Conservation (phyloP, 1,284 basidiomycete species). For the Coriolopsis trogii region DNA sequence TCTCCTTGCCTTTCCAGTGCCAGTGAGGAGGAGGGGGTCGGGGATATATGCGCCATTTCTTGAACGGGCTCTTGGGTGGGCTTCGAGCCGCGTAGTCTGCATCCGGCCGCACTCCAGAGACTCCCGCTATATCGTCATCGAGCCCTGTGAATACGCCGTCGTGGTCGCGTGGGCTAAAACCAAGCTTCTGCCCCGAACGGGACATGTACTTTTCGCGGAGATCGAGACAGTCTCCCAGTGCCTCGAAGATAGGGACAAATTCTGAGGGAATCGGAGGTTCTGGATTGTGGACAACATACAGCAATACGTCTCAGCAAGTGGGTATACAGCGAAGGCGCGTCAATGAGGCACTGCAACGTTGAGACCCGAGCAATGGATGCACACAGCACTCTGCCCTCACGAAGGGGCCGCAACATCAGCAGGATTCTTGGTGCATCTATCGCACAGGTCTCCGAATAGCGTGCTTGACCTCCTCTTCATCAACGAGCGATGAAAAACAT, state of each 20-base stretch:
- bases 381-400: too few species aligned
- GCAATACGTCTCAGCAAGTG: background rate
- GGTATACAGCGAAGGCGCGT: background rate
- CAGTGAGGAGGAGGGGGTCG: slow-evolving; percentile 91
- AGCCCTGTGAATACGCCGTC: slow-evolving; percentile 76
- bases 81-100: slow-evolving; percentile 37
- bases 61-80: slow-evolving; percentile 38
- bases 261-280: slow-evolving; percentile 54
- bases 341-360: too few species aligned
- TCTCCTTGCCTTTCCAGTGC: slow-evolving; percentile 76
- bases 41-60: slow-evolving; percentile 88
- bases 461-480: too few species aligned
- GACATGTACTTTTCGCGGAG: slow-evolving; percentile 92
- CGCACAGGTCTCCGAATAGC: too few species aligned
- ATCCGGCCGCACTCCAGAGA: slow-evolving; percentile 69
- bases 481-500: slow-evolving; percentile 3
- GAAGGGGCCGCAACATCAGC: too few species aligned
- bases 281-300: slow-evolving; percentile 3
- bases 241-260: slow-evolving; percentile 55
- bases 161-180: slow-evolving; percentile 90
- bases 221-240: slow-evolving; percentile 79
- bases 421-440: too few species aligned
- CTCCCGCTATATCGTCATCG: slow-evolving; percentile 59
- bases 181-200: slow-evolving; percentile 83
- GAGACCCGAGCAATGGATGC: too few species aligned